A percentile compares a stretch with the other conserved stretches of the same genome.
Evolutionary conservation across 176 grass and related monocot genomes (phyloP).

Genomic region (Hordeum marinum): DNA sequence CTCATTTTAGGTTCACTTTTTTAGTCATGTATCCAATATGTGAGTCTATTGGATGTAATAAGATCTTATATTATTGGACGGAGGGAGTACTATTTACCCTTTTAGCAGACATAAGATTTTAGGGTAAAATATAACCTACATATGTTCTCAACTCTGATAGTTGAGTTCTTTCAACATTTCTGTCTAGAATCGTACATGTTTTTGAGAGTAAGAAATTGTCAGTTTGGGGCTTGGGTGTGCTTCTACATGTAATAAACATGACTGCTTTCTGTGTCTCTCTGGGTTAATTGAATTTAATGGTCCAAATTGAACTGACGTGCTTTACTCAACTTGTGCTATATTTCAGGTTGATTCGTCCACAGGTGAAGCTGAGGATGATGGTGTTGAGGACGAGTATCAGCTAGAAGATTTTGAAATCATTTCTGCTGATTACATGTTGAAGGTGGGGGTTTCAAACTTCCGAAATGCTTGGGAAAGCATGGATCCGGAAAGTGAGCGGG

Average conservation of each 20-base stretch:
- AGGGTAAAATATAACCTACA: not conserved
- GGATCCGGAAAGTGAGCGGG: constrained; percentile 70
- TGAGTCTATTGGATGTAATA: too few species aligned
- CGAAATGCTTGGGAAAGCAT: constrained; percentile 95
- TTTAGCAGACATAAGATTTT: not conserved
- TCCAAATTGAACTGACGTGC: not conserved
- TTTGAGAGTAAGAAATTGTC: not conserved
- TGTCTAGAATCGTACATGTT: not conserved
- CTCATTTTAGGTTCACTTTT: not conserved
- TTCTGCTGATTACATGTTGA: constrained; percentile 91
- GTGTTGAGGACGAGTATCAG: constrained; percentile 97
- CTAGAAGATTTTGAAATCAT: constrained; percentile 89
- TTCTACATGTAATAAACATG: not conserved
- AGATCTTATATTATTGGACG: too few species aligned
- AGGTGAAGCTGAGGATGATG: constrained; percentile 90
- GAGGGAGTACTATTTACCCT: not conserved
- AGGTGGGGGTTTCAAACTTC: constrained; percentile 92
- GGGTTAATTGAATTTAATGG: not conserved
- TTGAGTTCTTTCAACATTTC: not conserved
- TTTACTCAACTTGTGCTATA: constrained; percentile 8
- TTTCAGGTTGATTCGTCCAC: constrained; percentile 81
- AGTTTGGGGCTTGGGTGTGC: not conserved
- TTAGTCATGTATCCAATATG: too few species aligned
- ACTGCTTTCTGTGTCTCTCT: not conserved
- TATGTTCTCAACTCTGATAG: not conserved